These are phyloP conservation scores for Chalaropsis ovoidea DNA, from an alignment of 2,329 filamentous ascomycete genomes.

Conservation along the genomic window DNA sequence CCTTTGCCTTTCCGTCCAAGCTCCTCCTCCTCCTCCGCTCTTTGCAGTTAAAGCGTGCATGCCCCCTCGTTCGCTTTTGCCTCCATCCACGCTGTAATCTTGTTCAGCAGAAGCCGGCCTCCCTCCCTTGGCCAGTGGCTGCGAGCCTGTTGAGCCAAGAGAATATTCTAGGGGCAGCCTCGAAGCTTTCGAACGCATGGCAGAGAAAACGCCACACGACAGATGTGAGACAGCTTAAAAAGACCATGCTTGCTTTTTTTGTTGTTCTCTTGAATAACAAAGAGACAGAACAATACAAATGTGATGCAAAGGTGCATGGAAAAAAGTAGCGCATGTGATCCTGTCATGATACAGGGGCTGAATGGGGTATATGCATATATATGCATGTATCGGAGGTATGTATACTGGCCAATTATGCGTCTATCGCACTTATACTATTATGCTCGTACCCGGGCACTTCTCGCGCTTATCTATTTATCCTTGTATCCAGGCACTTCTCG, in stretches of 20 bases:
- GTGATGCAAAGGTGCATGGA: background rate
- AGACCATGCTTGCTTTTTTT: too few relatives aligned
- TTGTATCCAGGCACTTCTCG: too few relatives aligned
- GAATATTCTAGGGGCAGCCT: constrained; percentile 2
- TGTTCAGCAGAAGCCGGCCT: background rate
- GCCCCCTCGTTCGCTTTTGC: too few relatives aligned
- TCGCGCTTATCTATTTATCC: too few relatives aligned
- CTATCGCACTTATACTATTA: background rate
- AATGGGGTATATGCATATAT: background rate
- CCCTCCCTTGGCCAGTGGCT: background rate
- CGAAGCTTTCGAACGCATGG: background rate
- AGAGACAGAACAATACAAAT: too few relatives aligned
- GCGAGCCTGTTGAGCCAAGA: background rate
- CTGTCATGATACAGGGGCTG: background rate
- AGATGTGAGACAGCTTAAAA: too few relatives aligned
- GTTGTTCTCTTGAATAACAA: too few relatives aligned
- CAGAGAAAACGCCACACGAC: background rate
- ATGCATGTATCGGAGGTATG: background rate
- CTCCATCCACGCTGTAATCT: background rate
- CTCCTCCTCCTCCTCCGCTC: background rate
- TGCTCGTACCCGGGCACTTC: too few relatives aligned
- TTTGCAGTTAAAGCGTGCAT: background rate
- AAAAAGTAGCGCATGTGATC: background rate
- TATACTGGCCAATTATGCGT: background rate
- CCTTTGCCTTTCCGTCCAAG: background rate